Conservation (phyloP, 2,329 filamentous ascomycete species). For the Phialocephala subalpina region DNA sequence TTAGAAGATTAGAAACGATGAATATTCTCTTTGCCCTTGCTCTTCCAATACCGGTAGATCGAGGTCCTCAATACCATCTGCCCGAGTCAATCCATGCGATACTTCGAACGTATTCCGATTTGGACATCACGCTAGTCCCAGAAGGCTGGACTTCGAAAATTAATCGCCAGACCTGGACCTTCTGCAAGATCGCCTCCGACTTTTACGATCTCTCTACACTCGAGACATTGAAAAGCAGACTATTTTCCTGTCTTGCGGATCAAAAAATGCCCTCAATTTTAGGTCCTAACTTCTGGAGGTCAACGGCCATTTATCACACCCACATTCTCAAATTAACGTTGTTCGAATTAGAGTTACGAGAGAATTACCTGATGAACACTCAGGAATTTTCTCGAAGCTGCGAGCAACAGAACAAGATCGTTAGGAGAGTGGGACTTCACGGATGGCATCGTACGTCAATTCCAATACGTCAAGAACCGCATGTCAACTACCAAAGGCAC, state of each 20-base stretch:
- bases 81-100: neutral
- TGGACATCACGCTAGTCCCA: neutral
- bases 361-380: too few species aligned
- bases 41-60: neutral
- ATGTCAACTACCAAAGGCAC: neutral
- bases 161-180: neutral
- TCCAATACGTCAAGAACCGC: neutral
- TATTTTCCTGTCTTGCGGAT: neutral
- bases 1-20: slow-evolving; percentile 5
- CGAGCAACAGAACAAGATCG: neutral
- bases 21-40: neutral
- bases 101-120: neutral
- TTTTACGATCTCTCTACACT: neutral
- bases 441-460: neutral
- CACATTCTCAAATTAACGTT: neutral
- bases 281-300: too few species aligned
- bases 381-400: too few species aligned
- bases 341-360: too few species aligned
- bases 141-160: neutral
- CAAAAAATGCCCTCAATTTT: too few species aligned
- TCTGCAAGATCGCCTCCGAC: neutral
- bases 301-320: neutral
- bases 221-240: slow-evolving; percentile 2
- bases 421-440: neutral
- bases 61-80: neutral